Conservation (phyloP, 1,284 basidiomycete genomes). For the Ceraceosorus guamensis region DNA sequence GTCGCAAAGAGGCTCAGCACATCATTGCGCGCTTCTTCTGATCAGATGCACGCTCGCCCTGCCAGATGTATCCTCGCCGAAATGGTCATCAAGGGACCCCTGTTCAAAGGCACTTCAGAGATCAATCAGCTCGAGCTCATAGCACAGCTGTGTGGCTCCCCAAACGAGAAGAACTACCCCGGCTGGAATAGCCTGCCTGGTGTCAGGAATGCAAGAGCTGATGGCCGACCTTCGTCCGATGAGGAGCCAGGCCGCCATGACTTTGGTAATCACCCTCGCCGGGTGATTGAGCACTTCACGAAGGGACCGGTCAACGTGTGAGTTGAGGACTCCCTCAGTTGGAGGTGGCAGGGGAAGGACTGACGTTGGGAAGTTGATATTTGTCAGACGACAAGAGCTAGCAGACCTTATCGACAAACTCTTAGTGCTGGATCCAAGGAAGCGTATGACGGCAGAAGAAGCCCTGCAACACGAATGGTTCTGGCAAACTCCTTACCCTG, state of each 20-base stretch:
- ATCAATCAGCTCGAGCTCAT: constrained; percentile 85
- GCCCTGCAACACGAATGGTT: constrained; percentile 45
- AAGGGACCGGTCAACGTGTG: constrained; percentile 6
- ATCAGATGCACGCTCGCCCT: not conserved
- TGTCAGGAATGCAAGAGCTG: constrained; percentile 41
- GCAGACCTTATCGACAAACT: constrained; percentile 43
- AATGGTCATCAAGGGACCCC: constrained; percentile 82
- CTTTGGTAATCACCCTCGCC: constrained; percentile 29
- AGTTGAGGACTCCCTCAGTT: no score
- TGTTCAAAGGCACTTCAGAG: constrained; percentile 79
- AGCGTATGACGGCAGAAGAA: constrained; percentile 37
- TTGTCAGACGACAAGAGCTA: constrained; percentile 3
- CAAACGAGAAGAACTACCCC: constrained; percentile 67
- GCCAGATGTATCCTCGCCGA: constrained; percentile 85
- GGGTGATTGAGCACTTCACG: constrained; percentile 27
- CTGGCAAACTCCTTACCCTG: constrained; percentile 40
- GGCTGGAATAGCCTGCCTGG: constrained; percentile 59
- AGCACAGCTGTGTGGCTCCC: constrained; percentile 77
- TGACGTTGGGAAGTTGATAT: no score
- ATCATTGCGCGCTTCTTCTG: not conserved
- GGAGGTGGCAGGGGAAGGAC: constrained; percentile 16
- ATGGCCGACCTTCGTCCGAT: constrained; percentile 31
- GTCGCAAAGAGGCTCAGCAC: constrained; percentile 46
- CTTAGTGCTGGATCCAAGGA: constrained; percentile 39
- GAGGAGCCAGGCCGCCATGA: constrained; percentile 29